Base-by-base conservation (phyloP, 2,329 filamentous ascomycete genomes). In the Tothia fuscella region DNA sequence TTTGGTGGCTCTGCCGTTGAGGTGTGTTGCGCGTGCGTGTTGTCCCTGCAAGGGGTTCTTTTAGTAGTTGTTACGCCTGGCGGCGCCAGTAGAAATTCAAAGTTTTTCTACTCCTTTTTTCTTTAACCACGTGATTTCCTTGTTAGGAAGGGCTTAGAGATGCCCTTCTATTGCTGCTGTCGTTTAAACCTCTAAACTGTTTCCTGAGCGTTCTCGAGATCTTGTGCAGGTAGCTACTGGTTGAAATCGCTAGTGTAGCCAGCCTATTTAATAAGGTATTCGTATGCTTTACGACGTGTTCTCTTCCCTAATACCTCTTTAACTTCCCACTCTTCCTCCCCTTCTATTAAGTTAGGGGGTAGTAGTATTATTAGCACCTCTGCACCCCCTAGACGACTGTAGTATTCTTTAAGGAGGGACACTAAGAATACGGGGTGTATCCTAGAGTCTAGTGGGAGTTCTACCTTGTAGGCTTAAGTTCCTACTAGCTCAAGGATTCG, bases 351-450 rank as follows among this genome's bases (percentile, higher is more conserved):
- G 5, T 37, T 20, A 5, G 16, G 33, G n/a, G 33, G 33, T 37
- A 14, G 33, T 37, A 37, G 33, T 5, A 19, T 37, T n/a, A n/a
- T n/a, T n/a, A n/a, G n/a, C n/a, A n/a, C n/a, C 16, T 37, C 33
- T 20, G 17, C 7, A 13, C 12, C 33, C 14, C 33, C 33, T 19
- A 19, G 7, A 6, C 16, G 6, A 14, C 16, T 7, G n/a, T 37
- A 37, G 33, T 37, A 37, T 20, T 7, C 14, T 20, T 37, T 14
- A 20, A 37, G 9, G n/a, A 37, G 10, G 17, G 14, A 34, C 9
- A 34, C 31, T 9, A 10, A 19, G 31, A 34, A 34, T 34, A 34
- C 14, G 14, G 9, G 9, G 17, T 34, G 14, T 34, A 34, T 34
- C 14, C 17, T 38, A 19, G 16, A 38, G 16, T 21, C 17, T 25